Evolutionary conservation across 176 grass and related monocot genomes (phyloP).

Genomic region (Rhynchospora pubera): DNA sequence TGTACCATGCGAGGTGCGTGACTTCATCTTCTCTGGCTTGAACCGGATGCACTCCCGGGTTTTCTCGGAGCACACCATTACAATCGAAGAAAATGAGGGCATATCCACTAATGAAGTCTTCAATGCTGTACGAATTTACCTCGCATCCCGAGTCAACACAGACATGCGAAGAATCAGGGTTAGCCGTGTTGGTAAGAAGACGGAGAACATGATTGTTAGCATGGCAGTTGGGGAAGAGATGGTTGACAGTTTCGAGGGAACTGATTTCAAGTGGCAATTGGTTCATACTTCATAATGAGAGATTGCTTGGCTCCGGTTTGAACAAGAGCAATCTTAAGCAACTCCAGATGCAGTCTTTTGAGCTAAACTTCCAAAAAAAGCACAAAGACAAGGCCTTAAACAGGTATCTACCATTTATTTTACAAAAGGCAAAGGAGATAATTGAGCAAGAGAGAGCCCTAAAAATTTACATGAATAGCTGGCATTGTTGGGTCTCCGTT

Average conservation of each 20-base stretch:
- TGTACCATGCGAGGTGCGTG: slow-evolving; percentile 56
- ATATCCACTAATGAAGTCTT: slow-evolving; percentile 56
- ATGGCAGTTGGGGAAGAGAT: slow-evolving; percentile 67
- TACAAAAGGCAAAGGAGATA: slow-evolving; percentile 45
- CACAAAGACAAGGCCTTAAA: slow-evolving; percentile 59
- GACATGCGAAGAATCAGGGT: slow-evolving; percentile 58
- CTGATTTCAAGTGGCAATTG: slow-evolving; percentile 71
- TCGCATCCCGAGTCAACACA: slow-evolving; percentile 60
- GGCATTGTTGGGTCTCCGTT: slow-evolving; percentile 42
- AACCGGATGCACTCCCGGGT: slow-evolving; percentile 40
- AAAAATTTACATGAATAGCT: slow-evolving; percentile 81
- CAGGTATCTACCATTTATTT: slow-evolving; percentile 63
- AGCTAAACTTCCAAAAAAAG: slow-evolving; percentile 67
- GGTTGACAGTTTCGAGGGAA: slow-evolving; percentile 51
- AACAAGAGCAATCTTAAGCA: slow-evolving; percentile 11
- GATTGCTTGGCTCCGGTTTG: background rate
- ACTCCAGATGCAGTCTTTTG: slow-evolving; percentile 40
- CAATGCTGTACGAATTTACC: slow-evolving; percentile 50
- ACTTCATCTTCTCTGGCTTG: slow-evolving; percentile 44
- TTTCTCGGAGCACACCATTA: slow-evolving; percentile 47
- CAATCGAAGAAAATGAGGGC: slow-evolving; percentile 63
- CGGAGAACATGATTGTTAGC: slow-evolving; percentile 59
- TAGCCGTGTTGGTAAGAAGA: slow-evolving; percentile 45
- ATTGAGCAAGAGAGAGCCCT: slow-evolving; percentile 54
- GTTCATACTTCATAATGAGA: slow-evolving; percentile 40